A percentile compares a stretch with the other conserved stretches of the same genome.
These are phyloP conservation scores for Solanum chiquidenum DNA, from an alignment of 257 asterid genomes.

Conservation along the genomic window DNA sequence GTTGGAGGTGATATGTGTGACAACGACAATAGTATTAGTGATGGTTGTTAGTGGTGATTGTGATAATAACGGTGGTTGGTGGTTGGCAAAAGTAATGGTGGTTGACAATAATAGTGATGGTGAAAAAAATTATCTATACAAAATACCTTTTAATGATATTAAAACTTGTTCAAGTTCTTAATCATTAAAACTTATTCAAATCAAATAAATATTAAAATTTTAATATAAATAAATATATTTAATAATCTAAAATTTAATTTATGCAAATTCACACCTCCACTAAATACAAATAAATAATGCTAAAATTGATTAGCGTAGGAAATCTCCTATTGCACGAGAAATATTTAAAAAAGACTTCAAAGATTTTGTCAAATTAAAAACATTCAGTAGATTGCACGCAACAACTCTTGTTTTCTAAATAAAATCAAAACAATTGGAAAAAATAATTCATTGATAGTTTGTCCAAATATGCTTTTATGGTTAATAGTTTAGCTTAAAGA, in stretches of 20 bases:
- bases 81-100: rapidly evolving
- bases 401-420: background rate
- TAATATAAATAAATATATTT: no score
- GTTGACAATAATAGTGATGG: background rate
- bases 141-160: background rate
- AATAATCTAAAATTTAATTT: no score
- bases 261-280: background rate
- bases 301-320: background rate
- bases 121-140: background rate
- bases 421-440: background rate
- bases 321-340: background rate
- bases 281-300: background rate
- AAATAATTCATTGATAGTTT: background rate
- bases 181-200: background rate
- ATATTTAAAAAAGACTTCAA: background rate
- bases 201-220: no score
- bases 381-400: background rate
- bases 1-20: no score
- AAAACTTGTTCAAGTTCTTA: background rate
- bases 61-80: rapidly evolving
- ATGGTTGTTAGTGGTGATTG: background rate
- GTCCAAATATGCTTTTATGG: background rate
- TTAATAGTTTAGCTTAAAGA: no score
- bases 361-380: background rate
- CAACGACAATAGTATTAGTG: no score